phyloP scores from a whole-genome alignment of 2,329 filamentous ascomycete species.

The Diaporthe citrichinensis region DNA sequence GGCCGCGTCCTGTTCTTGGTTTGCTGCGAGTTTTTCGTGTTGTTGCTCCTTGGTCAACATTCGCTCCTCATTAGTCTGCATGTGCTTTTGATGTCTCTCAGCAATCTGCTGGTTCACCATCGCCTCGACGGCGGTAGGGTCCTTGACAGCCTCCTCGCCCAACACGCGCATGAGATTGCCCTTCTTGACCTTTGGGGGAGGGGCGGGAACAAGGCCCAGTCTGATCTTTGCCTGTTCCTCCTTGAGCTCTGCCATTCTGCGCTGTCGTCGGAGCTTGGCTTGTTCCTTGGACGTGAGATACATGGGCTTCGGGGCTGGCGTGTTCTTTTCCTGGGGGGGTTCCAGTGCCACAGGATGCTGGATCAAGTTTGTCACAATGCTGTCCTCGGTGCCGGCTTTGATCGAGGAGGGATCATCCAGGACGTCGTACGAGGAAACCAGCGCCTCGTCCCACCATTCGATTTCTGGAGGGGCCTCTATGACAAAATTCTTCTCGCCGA shows the following conservation, averaged over 20 bases:
- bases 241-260: slow-evolving; percentile 92
- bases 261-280: slow-evolving; percentile 89
- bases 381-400: slow-evolving; percentile 83
- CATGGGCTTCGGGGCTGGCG: slow-evolving; percentile 87
- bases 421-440: slow-evolving; percentile 82
- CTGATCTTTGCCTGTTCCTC: slow-evolving; percentile 97
- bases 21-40: slow-evolving; percentile 83
- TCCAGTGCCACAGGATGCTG: slow-evolving; percentile 94
- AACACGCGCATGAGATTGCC: slow-evolving; percentile 97
- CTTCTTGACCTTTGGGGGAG: slow-evolving; percentile 96
- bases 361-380: slow-evolving; percentile 90
- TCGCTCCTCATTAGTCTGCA: slow-evolving; percentile 84
- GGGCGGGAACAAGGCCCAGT: slow-evolving; percentile 88
- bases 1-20: slow-evolving; percentile 89
- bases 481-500: slow-evolving; percentile 89
- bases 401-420: slow-evolving; percentile 76
- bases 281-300: slow-evolving; percentile 93
- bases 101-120: slow-evolving; percentile 94
- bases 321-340: slow-evolving; percentile 89
- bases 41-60: slow-evolving; percentile 91
- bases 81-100: slow-evolving; percentile 84
- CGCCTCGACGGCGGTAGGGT: slow-evolving; percentile 96
- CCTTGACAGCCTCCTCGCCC: slow-evolving; percentile 91
- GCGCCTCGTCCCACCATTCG: slow-evolving; percentile 97
- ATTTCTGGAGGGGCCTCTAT: slow-evolving; percentile 87